A percentile compares a stretch with the other conserved stretches of the same genome.
Conservation (phyloP, 148 eudicot species). For the Vaccinium vitisidaea region DNA sequence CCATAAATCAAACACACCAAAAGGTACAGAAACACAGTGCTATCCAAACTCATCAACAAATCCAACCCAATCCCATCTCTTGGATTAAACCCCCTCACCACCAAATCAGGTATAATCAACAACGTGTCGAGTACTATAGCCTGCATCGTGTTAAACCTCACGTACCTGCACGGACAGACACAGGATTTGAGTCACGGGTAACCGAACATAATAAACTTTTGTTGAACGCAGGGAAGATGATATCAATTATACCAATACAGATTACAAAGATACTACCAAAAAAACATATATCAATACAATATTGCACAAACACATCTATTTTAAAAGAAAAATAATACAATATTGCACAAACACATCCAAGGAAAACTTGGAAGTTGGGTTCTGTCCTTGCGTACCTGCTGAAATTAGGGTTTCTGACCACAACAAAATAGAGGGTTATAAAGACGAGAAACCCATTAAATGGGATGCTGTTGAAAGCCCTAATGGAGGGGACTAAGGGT, state of each 20-base stretch:
- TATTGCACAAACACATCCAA: too few species aligned
- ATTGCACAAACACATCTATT: too few species aligned
- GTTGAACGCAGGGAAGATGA: too few species aligned
- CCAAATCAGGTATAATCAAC: conserved; percentile 81
- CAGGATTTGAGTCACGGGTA: background rate
- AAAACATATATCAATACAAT: too few species aligned
- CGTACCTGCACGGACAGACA: conserved; percentile 24
- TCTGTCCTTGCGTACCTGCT: conserved; percentile 33
- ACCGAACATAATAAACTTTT: background rate
- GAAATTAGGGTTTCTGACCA: conserved; percentile 80
- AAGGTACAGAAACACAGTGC: conserved; percentile 86
- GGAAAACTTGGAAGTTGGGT: background rate
- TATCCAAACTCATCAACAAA: conserved; percentile 85
- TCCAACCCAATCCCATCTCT: conserved; percentile 83
- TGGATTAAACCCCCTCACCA: conserved; percentile 66
- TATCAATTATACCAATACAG: too few species aligned
- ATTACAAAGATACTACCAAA: too few species aligned
- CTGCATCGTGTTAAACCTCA: conserved; percentile 94
- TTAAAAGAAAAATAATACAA: too few species aligned
- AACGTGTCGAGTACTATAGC: conserved; percentile 85
- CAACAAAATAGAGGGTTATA: conserved; percentile 72
- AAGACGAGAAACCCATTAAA: conserved; percentile 76
- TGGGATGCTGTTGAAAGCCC: conserved; percentile 80
- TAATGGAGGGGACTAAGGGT: conserved; percentile 76
- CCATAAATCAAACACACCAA: conserved; percentile 82